These are phyloP conservation scores for Tetrahymena thermophila DNA, from an alignment of 73 alveolate genomes.

Conservation along the genomic window DNA sequence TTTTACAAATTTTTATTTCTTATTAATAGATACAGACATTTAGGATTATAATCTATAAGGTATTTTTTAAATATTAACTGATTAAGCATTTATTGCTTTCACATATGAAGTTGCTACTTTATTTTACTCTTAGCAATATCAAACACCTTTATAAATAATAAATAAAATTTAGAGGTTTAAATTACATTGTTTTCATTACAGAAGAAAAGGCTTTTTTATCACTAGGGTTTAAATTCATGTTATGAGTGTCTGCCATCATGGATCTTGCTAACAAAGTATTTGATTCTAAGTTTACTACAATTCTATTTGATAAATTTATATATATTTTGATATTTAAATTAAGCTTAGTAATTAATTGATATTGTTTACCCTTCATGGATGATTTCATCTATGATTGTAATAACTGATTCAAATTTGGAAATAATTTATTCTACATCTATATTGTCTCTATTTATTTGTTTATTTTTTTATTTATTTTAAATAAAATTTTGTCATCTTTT, in stretches of 20 bases:
- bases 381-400: background rate
- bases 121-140: background rate
- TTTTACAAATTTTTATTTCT: too few species aligned
- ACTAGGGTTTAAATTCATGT: background rate
- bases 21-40: too few species aligned
- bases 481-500: background rate
- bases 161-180: background rate
- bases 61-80: background rate
- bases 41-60: too few species aligned
- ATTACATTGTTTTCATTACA: background rate
- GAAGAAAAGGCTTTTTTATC: background rate
- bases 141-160: background rate
- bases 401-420: background rate
- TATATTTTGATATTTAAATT: too few species aligned
- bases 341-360: too few species aligned
- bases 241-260: background rate
- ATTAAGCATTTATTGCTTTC: background rate
- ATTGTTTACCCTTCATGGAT: background rate
- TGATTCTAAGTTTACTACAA: background rate
- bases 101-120: background rate
- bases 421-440: background rate
- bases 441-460: background rate
- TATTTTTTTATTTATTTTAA: background rate
- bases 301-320: background rate
- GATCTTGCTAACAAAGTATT: background rate